Conservation (phyloP, 116 monocot genomes). For the Posidonia oceanica region DNA sequence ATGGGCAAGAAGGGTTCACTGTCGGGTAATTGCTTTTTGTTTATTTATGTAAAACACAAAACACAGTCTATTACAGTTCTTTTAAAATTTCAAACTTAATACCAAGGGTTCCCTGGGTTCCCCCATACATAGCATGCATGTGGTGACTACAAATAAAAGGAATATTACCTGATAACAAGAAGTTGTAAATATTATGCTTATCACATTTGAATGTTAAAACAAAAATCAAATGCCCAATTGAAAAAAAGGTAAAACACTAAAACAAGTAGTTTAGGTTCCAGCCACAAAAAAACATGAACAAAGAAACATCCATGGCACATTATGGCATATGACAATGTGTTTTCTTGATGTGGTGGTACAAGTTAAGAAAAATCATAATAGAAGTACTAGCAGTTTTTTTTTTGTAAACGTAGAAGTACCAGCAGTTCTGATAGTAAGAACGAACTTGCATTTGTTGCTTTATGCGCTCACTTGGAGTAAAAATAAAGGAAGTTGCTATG, state of each 20-base stretch:
- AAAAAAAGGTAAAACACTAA: not conserved
- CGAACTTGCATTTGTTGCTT: slow-evolving; percentile 99
- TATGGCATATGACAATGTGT: not conserved
- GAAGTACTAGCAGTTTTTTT: no score
- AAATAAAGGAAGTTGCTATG: slow-evolving; percentile 86
- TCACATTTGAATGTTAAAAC: no score
- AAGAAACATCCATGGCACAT: not conserved
- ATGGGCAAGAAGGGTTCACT: no score
- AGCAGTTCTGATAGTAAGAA: slow-evolving; percentile 79
- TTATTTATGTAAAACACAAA: no score
- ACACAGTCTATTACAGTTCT: no score
- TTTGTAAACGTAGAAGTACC: slow-evolving; percentile 35
- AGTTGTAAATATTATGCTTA: no score
- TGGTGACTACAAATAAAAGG: no score
- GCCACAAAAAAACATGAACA: not conserved
- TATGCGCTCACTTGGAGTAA: slow-evolving; percentile 91
- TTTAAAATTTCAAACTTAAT: no score
- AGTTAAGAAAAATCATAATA: not conserved
- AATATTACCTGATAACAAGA: no score
- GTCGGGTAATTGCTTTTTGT: no score
- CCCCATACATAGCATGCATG: no score
- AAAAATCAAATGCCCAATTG: not conserved
- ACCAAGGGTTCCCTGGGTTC: no score
- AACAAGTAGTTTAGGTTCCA: slow-evolving; percentile 1
- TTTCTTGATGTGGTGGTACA: not conserved